These are phyloP conservation scores for Sphaerulina populicola DNA, from an alignment of 2,329 filamentous ascomycete genomes.

Conservation along the genomic window DNA sequence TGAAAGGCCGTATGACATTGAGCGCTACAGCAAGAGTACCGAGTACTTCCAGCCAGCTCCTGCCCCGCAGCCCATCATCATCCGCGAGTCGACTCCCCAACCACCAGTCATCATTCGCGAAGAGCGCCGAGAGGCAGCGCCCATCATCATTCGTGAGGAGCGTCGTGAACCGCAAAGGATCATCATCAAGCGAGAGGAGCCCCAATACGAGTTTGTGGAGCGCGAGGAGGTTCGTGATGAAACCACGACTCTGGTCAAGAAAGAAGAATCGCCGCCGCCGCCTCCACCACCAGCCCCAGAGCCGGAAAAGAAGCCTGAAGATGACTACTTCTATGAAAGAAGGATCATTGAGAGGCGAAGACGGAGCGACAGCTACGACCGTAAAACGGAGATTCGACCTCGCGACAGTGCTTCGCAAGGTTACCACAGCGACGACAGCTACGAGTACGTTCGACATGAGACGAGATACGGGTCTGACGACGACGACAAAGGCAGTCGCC, in stretches of 20 bases:
- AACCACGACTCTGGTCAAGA: conserved; percentile 37
- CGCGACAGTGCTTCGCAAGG: conserved; percentile 46
- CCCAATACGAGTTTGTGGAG: conserved; percentile 53
- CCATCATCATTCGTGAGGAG: conserved; percentile 49
- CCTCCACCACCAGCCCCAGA: conserved; percentile 25
- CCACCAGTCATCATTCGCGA: conserved; percentile 47
- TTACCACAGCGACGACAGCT: conserved; percentile 54
- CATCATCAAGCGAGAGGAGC: conserved; percentile 50
- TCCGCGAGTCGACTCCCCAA: conserved; percentile 41
- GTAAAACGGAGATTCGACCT: conserved; percentile 42
- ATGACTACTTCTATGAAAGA: conserved; percentile 56
- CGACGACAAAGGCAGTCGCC: conserved; percentile 39
- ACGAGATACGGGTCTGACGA: conserved; percentile 35
- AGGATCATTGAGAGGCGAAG: conserved; percentile 46
- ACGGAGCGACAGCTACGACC: conserved; percentile 37
- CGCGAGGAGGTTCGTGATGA: conserved; percentile 47
- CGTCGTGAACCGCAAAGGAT: conserved; percentile 38
- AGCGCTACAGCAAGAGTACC: conserved; percentile 46
- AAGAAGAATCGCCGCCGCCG: conserved; percentile 35
- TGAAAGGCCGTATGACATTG: conserved; percentile 40
- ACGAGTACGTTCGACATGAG: conserved; percentile 48
- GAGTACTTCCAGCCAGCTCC: conserved; percentile 44
- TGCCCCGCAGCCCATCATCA: conserved; percentile 42
- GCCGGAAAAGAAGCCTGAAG: conserved; percentile 37
- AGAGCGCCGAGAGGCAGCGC: conserved; percentile 39